A percentile compares a stretch with the other conserved stretches of the same genome.
Conservation (phyloP, 371 early-diverging fungal genomes). For the Mortierella sp. region DNA sequence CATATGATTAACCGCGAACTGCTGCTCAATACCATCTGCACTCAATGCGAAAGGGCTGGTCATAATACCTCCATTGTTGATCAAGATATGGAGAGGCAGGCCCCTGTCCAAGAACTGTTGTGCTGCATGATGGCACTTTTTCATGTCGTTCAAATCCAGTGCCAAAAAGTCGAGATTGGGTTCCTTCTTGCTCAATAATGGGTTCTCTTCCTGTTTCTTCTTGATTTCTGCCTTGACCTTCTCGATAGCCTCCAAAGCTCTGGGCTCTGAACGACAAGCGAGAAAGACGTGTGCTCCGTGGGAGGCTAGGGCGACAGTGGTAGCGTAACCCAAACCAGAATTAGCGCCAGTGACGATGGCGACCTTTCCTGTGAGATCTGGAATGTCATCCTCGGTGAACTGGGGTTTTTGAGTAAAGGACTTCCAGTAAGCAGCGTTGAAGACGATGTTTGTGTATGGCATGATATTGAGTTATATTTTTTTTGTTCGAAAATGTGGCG, state of each 20-base stretch:
- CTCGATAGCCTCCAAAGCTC: constrained; percentile 63
- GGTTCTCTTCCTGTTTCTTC: constrained; percentile 13
- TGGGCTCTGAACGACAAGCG: constrained; percentile 69
- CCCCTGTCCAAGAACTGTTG: constrained; percentile 61
- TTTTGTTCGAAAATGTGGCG: neutral
- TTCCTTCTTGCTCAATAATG: constrained; percentile 6
- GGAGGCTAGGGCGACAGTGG: constrained; percentile 71
- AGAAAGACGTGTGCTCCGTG: constrained; percentile 74
- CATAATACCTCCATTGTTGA: constrained; percentile 85
- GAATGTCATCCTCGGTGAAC: constrained; percentile 63
- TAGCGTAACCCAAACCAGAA: constrained; percentile 77
- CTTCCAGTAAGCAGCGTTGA: constrained; percentile 50
- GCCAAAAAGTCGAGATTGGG: constrained; percentile 63
- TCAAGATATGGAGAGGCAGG: constrained; percentile 69
- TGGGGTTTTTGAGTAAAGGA: constrained; percentile 28
- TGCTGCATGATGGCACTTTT: constrained; percentile 67
- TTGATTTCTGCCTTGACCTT: constrained; percentile 61
- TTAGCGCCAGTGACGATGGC: constrained; percentile 84
- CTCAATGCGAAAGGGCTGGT: constrained; percentile 70
- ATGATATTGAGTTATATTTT: constrained; percentile 8
- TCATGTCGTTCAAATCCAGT: constrained; percentile 71
- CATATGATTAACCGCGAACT: constrained; percentile 54
- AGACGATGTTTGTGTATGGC: constrained; percentile 45
- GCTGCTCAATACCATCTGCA: constrained; percentile 78
- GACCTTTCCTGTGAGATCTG: constrained; percentile 73